Evolutionary conservation across 805 yeast species (phyloP), one percentile per base, ranked within the genome.

Genomic region (Lipomyces mesembrius): DNA sequence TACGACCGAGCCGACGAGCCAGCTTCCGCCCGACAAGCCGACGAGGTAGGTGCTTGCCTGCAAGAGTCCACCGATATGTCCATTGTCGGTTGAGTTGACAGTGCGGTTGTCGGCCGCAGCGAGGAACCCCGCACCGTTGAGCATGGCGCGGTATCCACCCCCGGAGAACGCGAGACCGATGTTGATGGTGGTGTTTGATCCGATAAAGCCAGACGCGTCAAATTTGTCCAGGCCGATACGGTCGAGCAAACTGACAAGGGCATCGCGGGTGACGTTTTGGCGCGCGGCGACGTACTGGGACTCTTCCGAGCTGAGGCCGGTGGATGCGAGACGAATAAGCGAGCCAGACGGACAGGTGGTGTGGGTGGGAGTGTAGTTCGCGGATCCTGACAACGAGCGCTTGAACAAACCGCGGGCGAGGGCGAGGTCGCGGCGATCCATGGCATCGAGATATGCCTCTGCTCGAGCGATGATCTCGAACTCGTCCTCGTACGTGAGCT

Each of bases 141-240:
- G 73, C 88, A 87, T 85, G 7, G 90, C 83, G 61, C 90, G 77
- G 74, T 85, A 92, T 2, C 98, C 98, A 74, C 98, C 98, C 57
- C 97, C 97, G 22, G 91, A 86, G 72, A 88, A 87, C 3, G 92
- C 88, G 14, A 79, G 67, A 11, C 81, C 83, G 37, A 77, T 71
- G 5, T 69, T 71, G 59, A 76, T 57, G 43, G 64, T 54, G 3
- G 75, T 70, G 66, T 73, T 71, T 22, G 55, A 25, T 25, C 66
- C 59, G 22, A 66, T 29, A 54, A 68, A 62, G 17, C 54, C 49
- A 25, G 59, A n/a, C n/a, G 71, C 64, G 37, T 66, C 59, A 51
- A 68, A 84, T 68, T 81, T 86, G n/a, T 79, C 75, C 77, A 86
- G 72, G 66, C 82, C 81, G 29, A 83, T 79, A 20, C 81, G 77